Percentiles rank a stretch among this genome's conserved stretches.
Evolutionary conservation across 768 basidiomycete species (phyloP).

Genomic region (Lentinula boryana): DNA sequence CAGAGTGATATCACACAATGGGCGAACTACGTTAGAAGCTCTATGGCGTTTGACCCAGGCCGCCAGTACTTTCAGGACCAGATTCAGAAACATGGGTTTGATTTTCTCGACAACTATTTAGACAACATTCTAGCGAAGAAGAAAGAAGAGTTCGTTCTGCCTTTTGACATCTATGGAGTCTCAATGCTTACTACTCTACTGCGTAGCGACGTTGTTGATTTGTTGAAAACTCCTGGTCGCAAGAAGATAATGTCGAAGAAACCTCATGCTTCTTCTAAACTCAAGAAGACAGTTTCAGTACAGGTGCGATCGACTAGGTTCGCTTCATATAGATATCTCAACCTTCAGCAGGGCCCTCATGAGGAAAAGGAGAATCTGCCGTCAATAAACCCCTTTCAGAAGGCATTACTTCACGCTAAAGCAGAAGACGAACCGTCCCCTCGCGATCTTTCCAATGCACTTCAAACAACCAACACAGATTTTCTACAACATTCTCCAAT

Average conservation of each 20-base stretch:
- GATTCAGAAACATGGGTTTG: conserved; percentile 69
- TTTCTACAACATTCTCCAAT: background rate
- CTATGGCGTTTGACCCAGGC: conserved; percentile 69
- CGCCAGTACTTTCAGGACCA: conserved; percentile 67
- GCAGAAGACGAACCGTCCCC: conserved; percentile 7
- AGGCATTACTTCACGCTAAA: conserved; percentile 33
- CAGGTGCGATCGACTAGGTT: conserved; percentile 31
- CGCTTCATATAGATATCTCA: background rate
- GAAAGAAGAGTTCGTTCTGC: conserved; percentile 52
- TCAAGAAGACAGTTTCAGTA: conserved; percentile 34
- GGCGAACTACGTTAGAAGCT: conserved; percentile 59
- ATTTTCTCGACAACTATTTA: conserved; percentile 75
- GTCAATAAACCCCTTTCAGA: conserved; percentile 43
- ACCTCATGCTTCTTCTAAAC: conserved; percentile 31
- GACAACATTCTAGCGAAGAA: conserved; percentile 64
- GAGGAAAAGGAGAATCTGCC: conserved; percentile 31
- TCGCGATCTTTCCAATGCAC: background rate
- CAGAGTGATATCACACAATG: conserved; percentile 58
- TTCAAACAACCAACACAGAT: background rate
- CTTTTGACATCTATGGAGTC: background rate
- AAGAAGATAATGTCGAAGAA: conserved; percentile 53
- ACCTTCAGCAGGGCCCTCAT: conserved; percentile 21
- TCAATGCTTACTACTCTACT: background rate
- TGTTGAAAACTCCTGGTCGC: conserved; percentile 80
- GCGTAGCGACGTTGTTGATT: conserved; percentile 63